A percentile compares a stretch with the other conserved stretches of the same genome.
These are phyloP conservation scores for Chenopodium album DNA, from an alignment of 148 eudicot genomes.

Conservation along the genomic window DNA sequence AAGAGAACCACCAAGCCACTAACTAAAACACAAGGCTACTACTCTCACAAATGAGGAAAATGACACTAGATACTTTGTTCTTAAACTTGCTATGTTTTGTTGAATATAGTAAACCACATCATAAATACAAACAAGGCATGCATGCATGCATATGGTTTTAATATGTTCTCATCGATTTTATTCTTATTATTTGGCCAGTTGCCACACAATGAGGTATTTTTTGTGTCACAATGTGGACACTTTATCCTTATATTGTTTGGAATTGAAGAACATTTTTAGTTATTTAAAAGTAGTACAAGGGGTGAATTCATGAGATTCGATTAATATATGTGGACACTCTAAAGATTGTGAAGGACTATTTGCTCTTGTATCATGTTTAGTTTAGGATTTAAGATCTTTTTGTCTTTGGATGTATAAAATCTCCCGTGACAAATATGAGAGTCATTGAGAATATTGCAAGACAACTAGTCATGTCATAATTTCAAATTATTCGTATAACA, in stretches of 20 bases:
- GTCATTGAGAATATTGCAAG: too few species aligned
- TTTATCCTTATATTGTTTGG: constrained; percentile 3
- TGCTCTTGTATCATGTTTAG: too few species aligned
- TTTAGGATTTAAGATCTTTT: neutral
- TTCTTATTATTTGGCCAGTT: neutral
- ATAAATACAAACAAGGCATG: neutral
- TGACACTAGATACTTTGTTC: neutral
- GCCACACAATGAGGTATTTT: constrained; percentile 20
- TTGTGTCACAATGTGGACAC: constrained; percentile 28
- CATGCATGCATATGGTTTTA: neutral
- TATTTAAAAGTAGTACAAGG: neutral
- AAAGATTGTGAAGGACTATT: neutral
- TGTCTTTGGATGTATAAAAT: too few species aligned
- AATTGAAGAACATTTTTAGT: neutral
- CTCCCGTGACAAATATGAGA: too few species aligned
- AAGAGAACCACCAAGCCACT: neutral
- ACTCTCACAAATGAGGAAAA: neutral
- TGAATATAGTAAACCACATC: neutral
- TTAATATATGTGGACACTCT: too few species aligned
- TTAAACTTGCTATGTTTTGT: neutral
- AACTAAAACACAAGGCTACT: neutral
- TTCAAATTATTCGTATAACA: too few species aligned
- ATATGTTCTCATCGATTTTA: neutral
- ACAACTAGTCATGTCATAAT: too few species aligned
- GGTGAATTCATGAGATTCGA: neutral